A percentile compares a stretch with the other conserved stretches of the same genome.
Conservation (phyloP, 2,329 filamentous ascomycete species). For the Cladophialophora carrionii region DNA sequence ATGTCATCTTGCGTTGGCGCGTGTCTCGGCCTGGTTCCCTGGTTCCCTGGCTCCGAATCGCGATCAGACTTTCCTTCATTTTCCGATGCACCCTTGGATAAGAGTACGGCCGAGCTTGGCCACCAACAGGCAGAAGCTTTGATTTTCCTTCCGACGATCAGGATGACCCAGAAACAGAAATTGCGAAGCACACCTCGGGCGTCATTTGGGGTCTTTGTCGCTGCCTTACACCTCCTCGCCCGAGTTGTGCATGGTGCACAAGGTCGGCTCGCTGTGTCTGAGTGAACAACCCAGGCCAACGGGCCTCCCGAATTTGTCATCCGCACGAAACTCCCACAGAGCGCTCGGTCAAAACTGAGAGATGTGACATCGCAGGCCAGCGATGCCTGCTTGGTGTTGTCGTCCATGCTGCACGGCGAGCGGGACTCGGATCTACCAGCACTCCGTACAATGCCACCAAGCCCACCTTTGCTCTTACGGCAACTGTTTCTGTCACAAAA, state of each 20-base stretch:
- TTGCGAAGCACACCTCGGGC: not conserved
- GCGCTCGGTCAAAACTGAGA: not conserved
- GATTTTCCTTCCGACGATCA: not conserved
- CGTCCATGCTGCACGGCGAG: not conserved
- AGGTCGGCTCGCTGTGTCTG: slow-evolving; percentile 1
- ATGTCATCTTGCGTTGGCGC: slow-evolving; percentile 21
- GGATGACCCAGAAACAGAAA: not conserved
- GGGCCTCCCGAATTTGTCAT: not conserved
- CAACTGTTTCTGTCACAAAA: not conserved
- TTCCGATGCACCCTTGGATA: slow-evolving; percentile 23
- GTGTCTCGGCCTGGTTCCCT: slow-evolving; percentile 20
- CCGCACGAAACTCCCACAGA: not conserved
- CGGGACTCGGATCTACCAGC: not conserved
- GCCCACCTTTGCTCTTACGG: not conserved
- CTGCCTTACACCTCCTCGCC: not conserved
- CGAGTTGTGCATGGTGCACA: slow-evolving; percentile 3
- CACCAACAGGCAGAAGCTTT: slow-evolving; percentile 11
- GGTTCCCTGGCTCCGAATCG: slow-evolving; percentile 4
- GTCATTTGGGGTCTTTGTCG: not conserved
- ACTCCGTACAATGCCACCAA: not conserved
- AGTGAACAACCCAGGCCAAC: not conserved
- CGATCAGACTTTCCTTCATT: slow-evolving; percentile 26
- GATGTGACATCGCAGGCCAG: not conserved
- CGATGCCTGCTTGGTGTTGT: not conserved
- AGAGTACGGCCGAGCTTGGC: slow-evolving; percentile 2